Evolutionary conservation across 345 rosid species (phyloP).

Genomic region (Syzygium grande): DNA sequence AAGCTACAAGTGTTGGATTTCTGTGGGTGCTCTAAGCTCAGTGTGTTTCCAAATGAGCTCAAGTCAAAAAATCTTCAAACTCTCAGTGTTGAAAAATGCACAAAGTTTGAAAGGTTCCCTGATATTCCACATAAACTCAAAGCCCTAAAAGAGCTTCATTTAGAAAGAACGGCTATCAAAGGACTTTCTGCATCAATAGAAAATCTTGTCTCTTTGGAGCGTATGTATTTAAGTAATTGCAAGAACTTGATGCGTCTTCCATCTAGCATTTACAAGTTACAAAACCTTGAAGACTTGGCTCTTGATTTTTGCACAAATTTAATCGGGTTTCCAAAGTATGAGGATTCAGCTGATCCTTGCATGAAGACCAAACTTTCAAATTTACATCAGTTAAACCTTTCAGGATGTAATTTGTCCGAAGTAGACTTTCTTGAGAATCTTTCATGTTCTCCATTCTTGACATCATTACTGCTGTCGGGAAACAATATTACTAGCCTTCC

Average conservation of each 20-base stretch:
- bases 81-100: not conserved
- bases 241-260: not conserved
- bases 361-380: not conserved
- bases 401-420: rapidly evolving
- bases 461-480: rapidly evolving
- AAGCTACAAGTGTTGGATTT: no score
- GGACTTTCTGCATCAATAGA: not conserved
- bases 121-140: not conserved
- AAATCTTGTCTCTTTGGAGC: not conserved
- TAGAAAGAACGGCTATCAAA: not conserved
- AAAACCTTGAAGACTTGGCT: not conserved
- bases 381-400: rapidly evolving
- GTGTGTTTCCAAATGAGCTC: not conserved
- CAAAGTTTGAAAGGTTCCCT: not conserved
- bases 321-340: not conserved
- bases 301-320: not conserved
- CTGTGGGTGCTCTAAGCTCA: not conserved
- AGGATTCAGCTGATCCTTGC: not conserved
- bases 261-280: not conserved
- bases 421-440: not conserved
- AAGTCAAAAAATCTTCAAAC: not conserved
- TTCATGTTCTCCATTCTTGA: not conserved
- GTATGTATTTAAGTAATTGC: rapidly evolving
- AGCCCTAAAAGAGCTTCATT: not conserved
- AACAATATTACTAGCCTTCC: not conserved